These are phyloP conservation scores for Bisporella sp. DNA, from an alignment of 2,329 filamentous ascomycete species.

Conservation along the genomic window DNA sequence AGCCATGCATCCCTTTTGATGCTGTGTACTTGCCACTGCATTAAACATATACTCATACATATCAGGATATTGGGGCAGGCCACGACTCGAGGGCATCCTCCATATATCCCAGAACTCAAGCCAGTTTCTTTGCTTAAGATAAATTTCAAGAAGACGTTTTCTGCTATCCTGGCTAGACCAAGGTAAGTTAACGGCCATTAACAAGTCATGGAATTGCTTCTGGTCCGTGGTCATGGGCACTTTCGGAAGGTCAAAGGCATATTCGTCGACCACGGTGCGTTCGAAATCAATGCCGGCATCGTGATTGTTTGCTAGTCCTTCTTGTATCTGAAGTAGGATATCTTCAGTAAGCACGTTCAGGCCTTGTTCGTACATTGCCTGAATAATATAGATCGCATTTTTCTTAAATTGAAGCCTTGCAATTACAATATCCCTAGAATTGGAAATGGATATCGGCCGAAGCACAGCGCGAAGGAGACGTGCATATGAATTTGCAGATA, in stretches of 20 bases:
- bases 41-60: constrained; percentile 51
- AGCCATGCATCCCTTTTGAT: constrained; percentile 38
- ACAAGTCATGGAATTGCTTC: constrained; percentile 32
- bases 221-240: constrained; percentile 13
- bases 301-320: constrained; percentile 8
- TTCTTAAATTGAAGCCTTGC: constrained; percentile 11
- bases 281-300: no score
- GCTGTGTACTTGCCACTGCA: constrained; percentile 37
- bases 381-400: constrained; percentile 33
- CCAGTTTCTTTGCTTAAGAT: constrained; percentile 43
- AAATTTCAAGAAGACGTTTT: constrained; percentile 37
- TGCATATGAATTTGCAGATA: constrained; percentile 29
- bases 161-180: constrained; percentile 33
- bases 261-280: no score
- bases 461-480: constrained; percentile 32
- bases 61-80: constrained; percentile 38
- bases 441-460: constrained; percentile 5
- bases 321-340: constrained; percentile 21
- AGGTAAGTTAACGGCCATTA: constrained; percentile 39
- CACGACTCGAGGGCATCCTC: constrained; percentile 44
- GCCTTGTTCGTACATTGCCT: constrained; percentile 34
- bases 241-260: constrained; percentile 17
- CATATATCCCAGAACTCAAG: constrained; percentile 54
- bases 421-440: constrained; percentile 10
- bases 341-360: constrained; percentile 31